Evolutionary conservation across 2,329 filamentous ascomycete species (phyloP), one percentile per base, ranked within the genome.

Genomic region (Arthrobotrys megalospora): DNA sequence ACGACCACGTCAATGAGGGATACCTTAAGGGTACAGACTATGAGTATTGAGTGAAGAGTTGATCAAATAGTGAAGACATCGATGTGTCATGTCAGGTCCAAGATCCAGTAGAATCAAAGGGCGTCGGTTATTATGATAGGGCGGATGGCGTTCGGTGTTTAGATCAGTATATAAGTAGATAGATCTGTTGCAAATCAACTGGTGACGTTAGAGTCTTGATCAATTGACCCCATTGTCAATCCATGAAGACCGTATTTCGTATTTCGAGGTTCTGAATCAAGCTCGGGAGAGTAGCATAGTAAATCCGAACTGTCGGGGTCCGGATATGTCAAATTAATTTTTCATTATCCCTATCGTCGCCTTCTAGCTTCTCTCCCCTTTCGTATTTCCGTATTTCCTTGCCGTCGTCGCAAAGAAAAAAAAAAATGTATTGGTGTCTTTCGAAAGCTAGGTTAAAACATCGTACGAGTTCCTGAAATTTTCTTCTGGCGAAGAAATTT

Each of bases 391-490:
- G 32, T 38, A 38, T 38, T 32, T 38, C 16, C 28, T 58, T 38
- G 52, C 52, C 32, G 32, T 58, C 10, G 32, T 32, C 24, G 12
- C n/a, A n/a, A n/a, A n/a, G n/a, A n/a, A n/a, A n/a, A n/a, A 34
- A 53, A 38, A 58, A 38, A 19, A 11, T 19, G 7, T 36, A 32
- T 16, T 53, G 24, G 52, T 38, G 52, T 58, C 52, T 58, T 58
- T 38, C 16, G n/a, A 38, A 58, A 58, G 55, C 43, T 32, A 60
- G 55, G 55, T n/a, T 32, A 60, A 60, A 28, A 60, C 24, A 43
- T 43, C 55, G 55, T 60, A 60, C 55, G 55, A 55, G 55, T 60
- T 60, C 55, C 55, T 43, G 38, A 60, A 60, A 60, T 19, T 38
- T 41, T 60, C 52, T 24, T 48, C 19, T 48, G 45, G 16, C 34